These are phyloP conservation scores for Claviceps pazoutovae DNA, from an alignment of 2,329 filamentous ascomycete genomes.

Conservation along the genomic window DNA sequence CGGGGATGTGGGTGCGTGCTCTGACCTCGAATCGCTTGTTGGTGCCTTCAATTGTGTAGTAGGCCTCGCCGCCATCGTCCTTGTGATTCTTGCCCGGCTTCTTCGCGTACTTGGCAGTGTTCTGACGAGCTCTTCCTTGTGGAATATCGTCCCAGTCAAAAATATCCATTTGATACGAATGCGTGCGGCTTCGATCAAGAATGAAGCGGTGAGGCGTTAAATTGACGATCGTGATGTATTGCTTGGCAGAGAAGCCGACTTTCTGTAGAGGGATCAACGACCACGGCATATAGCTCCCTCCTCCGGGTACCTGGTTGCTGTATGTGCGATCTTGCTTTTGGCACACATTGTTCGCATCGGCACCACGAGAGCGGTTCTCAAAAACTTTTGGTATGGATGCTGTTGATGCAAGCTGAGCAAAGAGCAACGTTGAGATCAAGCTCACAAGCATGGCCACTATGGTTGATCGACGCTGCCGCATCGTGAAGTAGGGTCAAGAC, in stretches of 20 bases:
- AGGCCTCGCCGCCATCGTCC: slow-evolving; percentile 19
- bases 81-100: slow-evolving; percentile 7
- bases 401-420: neutral
- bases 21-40: slow-evolving; percentile 17
- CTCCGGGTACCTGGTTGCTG: slow-evolving; percentile 2
- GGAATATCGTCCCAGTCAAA: slow-evolving; percentile 21
- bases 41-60: slow-evolving; percentile 17
- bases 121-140: slow-evolving; percentile 18
- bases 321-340: slow-evolving; percentile 4
- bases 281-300: slow-evolving; percentile 7
- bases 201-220: slow-evolving; percentile 19
- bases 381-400: neutral
- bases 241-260: slow-evolving; percentile 8
- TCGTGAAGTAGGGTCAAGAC: neutral
- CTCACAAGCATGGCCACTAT: neutral
- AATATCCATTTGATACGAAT: slow-evolving; percentile 18
- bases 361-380: neutral
- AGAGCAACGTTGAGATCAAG: neutral
- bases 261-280: neutral
- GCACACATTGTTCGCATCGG: slow-evolving; percentile 1
- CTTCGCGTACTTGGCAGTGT: slow-evolving; percentile 14
- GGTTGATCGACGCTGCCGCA: neutral
- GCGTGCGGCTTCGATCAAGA: slow-evolving; percentile 13
- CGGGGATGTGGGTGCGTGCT: slow-evolving; percentile 16
- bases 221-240: slow-evolving; percentile 21